Base-by-base conservation (phyloP, 2,329 filamentous ascomycete genomes). In the Paecilomyces variotii region DNA sequence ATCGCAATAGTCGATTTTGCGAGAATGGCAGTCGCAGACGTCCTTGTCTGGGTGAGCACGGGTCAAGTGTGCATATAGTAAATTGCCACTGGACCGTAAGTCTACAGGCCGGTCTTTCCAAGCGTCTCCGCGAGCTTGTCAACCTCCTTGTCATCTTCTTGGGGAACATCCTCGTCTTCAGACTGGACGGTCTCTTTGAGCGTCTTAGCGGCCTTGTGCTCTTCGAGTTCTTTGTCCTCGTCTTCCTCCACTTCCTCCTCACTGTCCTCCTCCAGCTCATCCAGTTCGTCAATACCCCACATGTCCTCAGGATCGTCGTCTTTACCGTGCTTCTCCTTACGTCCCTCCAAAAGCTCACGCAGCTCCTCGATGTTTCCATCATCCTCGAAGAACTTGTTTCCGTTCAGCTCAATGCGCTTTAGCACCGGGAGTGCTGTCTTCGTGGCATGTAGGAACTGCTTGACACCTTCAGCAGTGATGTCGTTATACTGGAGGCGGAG, bases 401-500 rank as follows among this genome's bases (percentile, higher is more conserved):
- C 94, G 72, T 99, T 97, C 64, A 99, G 79, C 77, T 97, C 94
- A 55, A 99, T 84, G 67, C 92, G 87, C 77, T 87, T 88, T 64
- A 99, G 78, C 11, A 83, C 83, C 1, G 91, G 91, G 7, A 99
- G 82, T 2, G 82, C 80, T 7, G 82, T 78, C 67, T 85, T 84
- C 3, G 86, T 86, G 2, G 89, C 90, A 24, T 83, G 78, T 2
- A 87, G 83, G 57, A 99, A 80, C 2, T 81, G 83, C 70, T 89
- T 86, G 55, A 97, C 75, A 19, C 88, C 89, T 59, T 85, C 82
- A 0, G 87, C 80, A 49, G 89, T 91, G 70, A 99, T 94, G 65
- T 99, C 94, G 77, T 97, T 97, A 81, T 89, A 97, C 72, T 97
- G 90, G 67, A 97, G 77, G 63, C 91, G 85, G 65, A 99, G 79